Conservation (phyloP, 306 rosid species). For the Medicago lupulina region DNA sequence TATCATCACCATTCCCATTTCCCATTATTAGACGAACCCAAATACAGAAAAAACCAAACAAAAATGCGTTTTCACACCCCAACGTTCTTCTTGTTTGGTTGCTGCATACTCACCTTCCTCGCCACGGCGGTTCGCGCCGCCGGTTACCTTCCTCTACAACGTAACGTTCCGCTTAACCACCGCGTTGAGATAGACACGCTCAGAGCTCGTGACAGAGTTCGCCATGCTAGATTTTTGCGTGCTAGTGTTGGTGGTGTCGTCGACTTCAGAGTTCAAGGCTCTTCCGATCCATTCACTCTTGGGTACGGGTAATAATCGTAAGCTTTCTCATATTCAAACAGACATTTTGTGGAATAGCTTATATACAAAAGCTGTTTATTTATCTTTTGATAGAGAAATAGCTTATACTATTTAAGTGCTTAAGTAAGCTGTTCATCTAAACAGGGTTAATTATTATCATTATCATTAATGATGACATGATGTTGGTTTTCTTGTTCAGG, state of each 20-base stretch:
- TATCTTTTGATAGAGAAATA: not conserved
- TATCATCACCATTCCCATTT: conserved; percentile 1
- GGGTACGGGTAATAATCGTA: not conserved
- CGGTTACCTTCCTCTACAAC: not conserved
- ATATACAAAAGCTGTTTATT: not conserved
- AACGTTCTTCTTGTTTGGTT: not conserved
- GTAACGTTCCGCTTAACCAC: not conserved
- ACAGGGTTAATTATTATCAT: not conserved
- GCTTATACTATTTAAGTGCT: not conserved
- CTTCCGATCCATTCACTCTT: not conserved
- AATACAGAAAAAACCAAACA: not conserved
- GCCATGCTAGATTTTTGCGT: not conserved
- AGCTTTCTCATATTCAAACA: no score
- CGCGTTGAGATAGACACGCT: not conserved
- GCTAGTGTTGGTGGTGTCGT: conserved; percentile 12
- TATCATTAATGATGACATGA: no score
- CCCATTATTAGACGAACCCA: not conserved
- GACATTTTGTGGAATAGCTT: not conserved
- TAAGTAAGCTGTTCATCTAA: not conserved
- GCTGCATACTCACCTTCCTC: not conserved
- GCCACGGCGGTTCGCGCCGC: not conserved
- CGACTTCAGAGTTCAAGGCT: not conserved
- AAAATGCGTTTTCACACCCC: not conserved
- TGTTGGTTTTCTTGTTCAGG: conserved; percentile 60
- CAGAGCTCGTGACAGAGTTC: not conserved